A percentile compares a stretch with the other conserved stretches of the same genome.
Conservation (phyloP, 179 eudicot genomes). For the Sideroxylon spinosum region DNA sequence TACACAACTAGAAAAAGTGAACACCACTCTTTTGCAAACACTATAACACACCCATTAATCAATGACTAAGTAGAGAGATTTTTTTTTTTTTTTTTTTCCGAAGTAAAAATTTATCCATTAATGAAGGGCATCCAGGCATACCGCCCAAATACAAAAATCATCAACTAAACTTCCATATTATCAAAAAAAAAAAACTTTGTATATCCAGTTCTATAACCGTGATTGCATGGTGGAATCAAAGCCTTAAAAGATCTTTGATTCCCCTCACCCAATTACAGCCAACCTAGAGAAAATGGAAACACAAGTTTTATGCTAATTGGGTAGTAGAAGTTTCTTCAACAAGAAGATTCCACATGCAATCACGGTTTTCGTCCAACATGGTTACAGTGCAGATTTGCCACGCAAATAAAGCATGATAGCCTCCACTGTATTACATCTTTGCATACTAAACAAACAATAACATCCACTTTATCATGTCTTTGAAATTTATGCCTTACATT, state of each 20-base stretch:
- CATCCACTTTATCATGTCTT: neutral
- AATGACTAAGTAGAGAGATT: neutral
- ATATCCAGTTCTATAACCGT: no score
- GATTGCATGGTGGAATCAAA: no score
- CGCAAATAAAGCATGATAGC: neutral
- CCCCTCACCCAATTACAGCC: no score
- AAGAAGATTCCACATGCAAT: neutral
- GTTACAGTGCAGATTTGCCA: slow-evolving; percentile 5
- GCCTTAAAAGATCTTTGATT: no score
- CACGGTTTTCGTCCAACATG: neutral
- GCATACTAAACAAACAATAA: neutral
- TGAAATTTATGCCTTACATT: neutral
- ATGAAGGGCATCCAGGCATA: no score
- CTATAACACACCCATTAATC: neutral
- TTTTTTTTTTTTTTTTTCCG: no score
- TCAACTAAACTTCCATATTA: no score
- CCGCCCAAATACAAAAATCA: no score
- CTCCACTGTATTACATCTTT: neutral
- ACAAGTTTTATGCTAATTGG: neutral
- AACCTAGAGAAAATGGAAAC: no score
- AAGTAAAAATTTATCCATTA: no score
- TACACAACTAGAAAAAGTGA: neutral
- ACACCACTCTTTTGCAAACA: neutral
- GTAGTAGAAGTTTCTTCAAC: neutral
- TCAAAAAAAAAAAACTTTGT: no score